Conservation (phyloP, 208 protist genomes). For the Wallacemonas sp. region DNA sequence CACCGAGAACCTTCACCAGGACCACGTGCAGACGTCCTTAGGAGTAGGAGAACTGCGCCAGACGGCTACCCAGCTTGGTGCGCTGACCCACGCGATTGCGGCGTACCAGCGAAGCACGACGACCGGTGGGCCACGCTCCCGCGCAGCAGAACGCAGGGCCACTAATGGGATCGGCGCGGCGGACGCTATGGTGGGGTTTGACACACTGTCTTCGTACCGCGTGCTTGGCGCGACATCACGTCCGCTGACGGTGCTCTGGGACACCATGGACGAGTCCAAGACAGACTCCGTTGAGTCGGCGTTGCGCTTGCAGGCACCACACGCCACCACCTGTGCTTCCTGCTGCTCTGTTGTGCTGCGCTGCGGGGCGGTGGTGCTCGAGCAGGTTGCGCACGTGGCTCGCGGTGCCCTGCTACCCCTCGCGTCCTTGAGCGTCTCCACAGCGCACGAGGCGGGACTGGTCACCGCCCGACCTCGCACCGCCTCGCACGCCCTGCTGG, state of each 20-base stretch:
- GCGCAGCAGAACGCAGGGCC: not conserved
- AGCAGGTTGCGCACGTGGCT: constrained; percentile 4
- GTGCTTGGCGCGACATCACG: not conserved
- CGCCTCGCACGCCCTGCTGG: not conserved
- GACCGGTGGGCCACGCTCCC: not conserved
- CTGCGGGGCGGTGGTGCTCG: constrained; percentile 29
- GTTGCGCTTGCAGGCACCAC: too few species aligned
- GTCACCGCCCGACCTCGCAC: not conserved
- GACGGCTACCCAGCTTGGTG: not conserved
- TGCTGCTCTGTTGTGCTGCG: constrained; percentile 44
- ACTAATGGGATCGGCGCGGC: not conserved
- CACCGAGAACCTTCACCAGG: not conserved
- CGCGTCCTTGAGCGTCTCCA: not conserved
- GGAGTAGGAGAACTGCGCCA: not conserved
- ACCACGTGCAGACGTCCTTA: not conserved
- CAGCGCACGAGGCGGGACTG: not conserved
- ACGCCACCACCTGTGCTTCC: not conserved
- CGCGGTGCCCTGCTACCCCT: not conserved
- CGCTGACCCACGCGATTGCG: not conserved
- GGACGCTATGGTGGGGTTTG: not conserved
- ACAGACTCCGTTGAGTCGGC: too few species aligned
- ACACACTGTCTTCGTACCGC: not conserved
- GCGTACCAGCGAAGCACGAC: not conserved
- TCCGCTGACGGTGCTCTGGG: constrained; percentile 34
- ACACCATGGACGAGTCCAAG: constrained; percentile 9